Conservation (phyloP, 2,329 filamentous ascomycete species). For the Cryphonectria japonica region DNA sequence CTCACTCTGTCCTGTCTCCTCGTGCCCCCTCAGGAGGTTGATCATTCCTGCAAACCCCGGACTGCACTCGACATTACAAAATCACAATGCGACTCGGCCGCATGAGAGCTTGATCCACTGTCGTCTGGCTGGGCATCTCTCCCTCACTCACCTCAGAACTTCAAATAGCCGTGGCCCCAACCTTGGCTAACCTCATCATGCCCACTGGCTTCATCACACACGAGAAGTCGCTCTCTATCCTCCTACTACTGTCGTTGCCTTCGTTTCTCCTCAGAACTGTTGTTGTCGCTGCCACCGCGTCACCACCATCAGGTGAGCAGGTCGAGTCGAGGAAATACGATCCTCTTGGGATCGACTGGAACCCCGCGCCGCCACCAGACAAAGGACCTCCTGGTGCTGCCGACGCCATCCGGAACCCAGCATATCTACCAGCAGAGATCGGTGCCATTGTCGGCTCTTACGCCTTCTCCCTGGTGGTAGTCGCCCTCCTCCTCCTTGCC, state of each 20-base stretch:
- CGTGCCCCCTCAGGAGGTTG: conserved; percentile 22
- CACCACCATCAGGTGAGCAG: conserved; percentile 30
- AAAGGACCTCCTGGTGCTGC: conserved; percentile 63
- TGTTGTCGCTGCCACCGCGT: conserved; percentile 38
- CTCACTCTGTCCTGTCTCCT: conserved; percentile 31
- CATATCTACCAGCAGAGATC: conserved; percentile 78
- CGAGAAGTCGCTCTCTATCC: conserved; percentile 7
- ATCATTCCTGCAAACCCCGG: conserved; percentile 43
- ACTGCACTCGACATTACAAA: conserved; percentile 48
- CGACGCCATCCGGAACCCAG: conserved; percentile 61
- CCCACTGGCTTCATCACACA: conserved; percentile 12
- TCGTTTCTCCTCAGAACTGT: conserved; percentile 33
- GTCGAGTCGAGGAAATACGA: conserved; percentile 36
- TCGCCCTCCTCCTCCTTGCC: conserved; percentile 67
- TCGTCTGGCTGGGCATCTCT: conserved; percentile 17
- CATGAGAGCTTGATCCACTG: conserved; percentile 36
- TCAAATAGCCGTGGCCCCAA: conserved; percentile 26
- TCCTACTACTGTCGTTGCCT: conserved; percentile 21
- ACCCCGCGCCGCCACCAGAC: conserved; percentile 62
- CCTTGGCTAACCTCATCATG: conserved; percentile 26
- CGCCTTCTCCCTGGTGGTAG: conserved; percentile 73
- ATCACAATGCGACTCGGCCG: conserved; percentile 56
- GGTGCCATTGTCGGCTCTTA: conserved; percentile 84
- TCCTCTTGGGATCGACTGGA: conserved; percentile 54
- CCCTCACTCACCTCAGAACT: conserved; percentile 9